Percentiles rank a stretch among this genome's conserved stretches.
Evolutionary conservation across 768 basidiomycete genomes (phyloP).

Genomic region (Podaxis sp.): DNA sequence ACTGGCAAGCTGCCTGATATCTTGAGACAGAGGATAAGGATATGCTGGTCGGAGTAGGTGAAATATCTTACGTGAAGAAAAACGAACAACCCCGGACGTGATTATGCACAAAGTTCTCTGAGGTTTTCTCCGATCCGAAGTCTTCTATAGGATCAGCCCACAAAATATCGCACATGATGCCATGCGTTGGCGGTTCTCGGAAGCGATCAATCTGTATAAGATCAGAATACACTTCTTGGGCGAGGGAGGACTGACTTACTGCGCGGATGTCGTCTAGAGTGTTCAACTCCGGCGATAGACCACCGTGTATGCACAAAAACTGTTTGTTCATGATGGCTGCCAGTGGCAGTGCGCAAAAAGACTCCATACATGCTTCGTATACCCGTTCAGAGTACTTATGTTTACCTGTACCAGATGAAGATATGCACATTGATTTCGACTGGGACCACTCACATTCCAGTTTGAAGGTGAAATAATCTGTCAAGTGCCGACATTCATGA

Average conservation of each 20-base stretch:
- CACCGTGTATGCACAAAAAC: slow-evolving; percentile 98
- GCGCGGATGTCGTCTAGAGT: slow-evolving; percentile 92
- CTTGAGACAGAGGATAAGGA: slow-evolving; percentile 36
- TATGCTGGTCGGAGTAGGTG: neutral
- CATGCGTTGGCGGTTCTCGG: slow-evolving; percentile 96
- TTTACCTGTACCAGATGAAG: slow-evolving; percentile 59
- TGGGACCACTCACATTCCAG: slow-evolving; percentile 75
- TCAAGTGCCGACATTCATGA: slow-evolving; percentile 97
- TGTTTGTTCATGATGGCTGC: slow-evolving; percentile 99
- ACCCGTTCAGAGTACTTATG: slow-evolving; percentile 98
- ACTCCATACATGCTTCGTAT: slow-evolving; percentile 98
- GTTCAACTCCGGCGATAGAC: slow-evolving; percentile 91
- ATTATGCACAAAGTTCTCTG: slow-evolving; percentile 91
- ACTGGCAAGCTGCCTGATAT: slow-evolving; percentile 95
- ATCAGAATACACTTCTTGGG: neutral
- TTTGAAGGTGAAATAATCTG: slow-evolving; percentile 99
- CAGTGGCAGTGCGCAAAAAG: slow-evolving; percentile 92
- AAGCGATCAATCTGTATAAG: slow-evolving; percentile 86
- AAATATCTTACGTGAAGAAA: slow-evolving; percentile 62
- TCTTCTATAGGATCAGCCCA: slow-evolving; percentile 99
- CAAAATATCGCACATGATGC: slow-evolving; percentile 97
- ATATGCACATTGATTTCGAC: slow-evolving; percentile 9
- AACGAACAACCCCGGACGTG: slow-evolving; percentile 97
- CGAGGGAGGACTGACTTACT: slow-evolving; percentile 43
- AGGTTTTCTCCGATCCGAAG: slow-evolving; percentile 91